Evolutionary conservation across 108 stramenopile genomes (phyloP), one percentile per base, ranked within the genome.

Genomic region (Conticribra guillardii): DNA sequence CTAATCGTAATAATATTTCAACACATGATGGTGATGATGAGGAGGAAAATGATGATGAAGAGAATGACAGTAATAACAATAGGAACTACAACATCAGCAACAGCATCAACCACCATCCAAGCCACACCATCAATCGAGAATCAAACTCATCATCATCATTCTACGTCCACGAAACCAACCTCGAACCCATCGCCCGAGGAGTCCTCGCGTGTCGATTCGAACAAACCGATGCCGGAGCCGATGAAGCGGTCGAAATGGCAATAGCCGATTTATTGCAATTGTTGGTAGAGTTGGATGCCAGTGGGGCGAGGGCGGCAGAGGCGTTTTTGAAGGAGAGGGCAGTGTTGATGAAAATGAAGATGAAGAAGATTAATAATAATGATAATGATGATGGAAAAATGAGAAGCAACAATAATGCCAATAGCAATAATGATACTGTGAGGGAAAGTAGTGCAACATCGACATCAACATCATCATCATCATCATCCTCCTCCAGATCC

Each of bases 211-310:
- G 93, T 65, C 81, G 87, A 80, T 94, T 94, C 60, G 93, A 94
- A 72, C 93, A 94, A 57, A 94, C 93, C 0, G 90, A 94, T 82
- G 89, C 90, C 0, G 90, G 87, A 19, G 85, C 88, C n/a, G 93
- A 94, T 52, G 93, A 94, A 71, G 93, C 93, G 24, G 93, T 94
- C 0, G 93, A 94, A 86, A 90, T 94, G 90, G 93, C 93, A 8
- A 91, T 94, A 67, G 89, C 90, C 17, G 93, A 94, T 78, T 72
- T 94, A 46, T 71, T 94, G 28, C 60, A 77, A 11, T 66, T 94
- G 30, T 46, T 94, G 56, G 84, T 92, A 7, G 67, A 72, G 24
- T 71, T 78, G 31, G 73, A 82, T 74, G 59, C 66, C 28, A 50
- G 54, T 27, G 68, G 62, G 15, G 71, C 82, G 28, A 62, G 85